A percentile compares a stretch with the other conserved stretches of the same genome.
phyloP scores from a whole-genome alignment of 176 grass and related monocot genomes.

The Aegilops umbellulata region DNA sequence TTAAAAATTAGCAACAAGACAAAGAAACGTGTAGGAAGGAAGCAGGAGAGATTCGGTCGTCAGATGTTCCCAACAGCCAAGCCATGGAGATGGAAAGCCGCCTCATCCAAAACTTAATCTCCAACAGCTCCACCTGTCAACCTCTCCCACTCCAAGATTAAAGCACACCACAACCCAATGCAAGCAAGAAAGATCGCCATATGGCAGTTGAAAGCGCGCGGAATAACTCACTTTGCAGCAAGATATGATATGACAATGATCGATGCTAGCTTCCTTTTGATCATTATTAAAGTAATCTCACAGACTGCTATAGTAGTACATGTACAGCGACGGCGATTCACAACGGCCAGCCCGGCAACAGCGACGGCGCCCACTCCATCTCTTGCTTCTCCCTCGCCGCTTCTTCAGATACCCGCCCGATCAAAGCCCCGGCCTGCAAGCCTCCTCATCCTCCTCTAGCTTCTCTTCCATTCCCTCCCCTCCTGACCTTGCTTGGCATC shows the following conservation, averaged over 20 bases:
- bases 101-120: conserved; percentile 1
- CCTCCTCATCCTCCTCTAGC: background rate
- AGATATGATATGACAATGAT: background rate
- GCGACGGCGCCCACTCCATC: conserved; percentile 40
- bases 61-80: background rate
- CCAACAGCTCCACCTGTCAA: conserved; percentile 9
- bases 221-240: background rate
- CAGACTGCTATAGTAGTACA: no score
- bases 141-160: background rate
- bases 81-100: background rate
- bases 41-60: background rate
- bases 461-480: conserved; percentile 12
- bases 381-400: conserved; percentile 48
- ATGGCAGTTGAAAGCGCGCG: background rate
- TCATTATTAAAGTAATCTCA: background rate
- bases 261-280: background rate
- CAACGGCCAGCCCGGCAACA: no score
- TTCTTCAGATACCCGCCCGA: conserved; percentile 39
- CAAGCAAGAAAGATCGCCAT: background rate
- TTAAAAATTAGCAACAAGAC: background rate
- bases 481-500: conserved; percentile 9
- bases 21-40: conserved; percentile 20
- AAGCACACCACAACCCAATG: background rate
- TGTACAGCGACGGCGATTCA: no score
- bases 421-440: conserved; percentile 44